phyloP scores from a whole-genome alignment of 163 green algal genomes.

The Trebouxia gelatinosa region DNA sequence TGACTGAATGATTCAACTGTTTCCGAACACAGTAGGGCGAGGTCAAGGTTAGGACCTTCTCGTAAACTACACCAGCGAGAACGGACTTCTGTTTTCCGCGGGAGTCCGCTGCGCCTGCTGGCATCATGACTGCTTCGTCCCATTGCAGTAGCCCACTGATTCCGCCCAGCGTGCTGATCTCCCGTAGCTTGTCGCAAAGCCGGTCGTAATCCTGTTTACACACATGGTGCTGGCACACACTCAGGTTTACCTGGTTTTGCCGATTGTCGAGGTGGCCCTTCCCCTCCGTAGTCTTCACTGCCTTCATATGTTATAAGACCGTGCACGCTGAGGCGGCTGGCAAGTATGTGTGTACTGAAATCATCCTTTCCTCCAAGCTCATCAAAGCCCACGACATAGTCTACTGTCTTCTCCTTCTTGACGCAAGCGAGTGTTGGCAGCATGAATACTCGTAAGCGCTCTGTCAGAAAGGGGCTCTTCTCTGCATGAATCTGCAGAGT shows the following conservation, averaged over 20 bases:
- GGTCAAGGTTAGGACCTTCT: too few relatives aligned
- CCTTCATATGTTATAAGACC: constrained; percentile 45
- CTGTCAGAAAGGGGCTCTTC: constrained; percentile 92
- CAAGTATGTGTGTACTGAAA: constrained; percentile 74
- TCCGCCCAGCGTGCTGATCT: constrained; percentile 58
- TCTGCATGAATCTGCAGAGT: constrained; percentile 88
- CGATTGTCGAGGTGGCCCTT: background rate
- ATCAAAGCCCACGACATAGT: constrained; percentile 94
- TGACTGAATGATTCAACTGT: too few relatives aligned
- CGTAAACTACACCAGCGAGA: constrained; percentile 72
- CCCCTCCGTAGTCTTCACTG: constrained; percentile 38
- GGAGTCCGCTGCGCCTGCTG: constrained; percentile 42
- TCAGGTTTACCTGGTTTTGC: background rate
- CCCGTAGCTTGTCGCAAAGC: constrained; percentile 61
- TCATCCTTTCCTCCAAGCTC: constrained; percentile 89
- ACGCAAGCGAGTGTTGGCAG: constrained; percentile 95
- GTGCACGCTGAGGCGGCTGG: constrained; percentile 53
- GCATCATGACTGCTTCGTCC: constrained; percentile 73
- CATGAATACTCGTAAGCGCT: constrained; percentile 96
- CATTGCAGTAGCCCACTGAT: constrained; percentile 72
- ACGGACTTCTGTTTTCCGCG: constrained; percentile 63
- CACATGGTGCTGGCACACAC: background rate
- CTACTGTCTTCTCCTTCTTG: constrained; percentile 87
- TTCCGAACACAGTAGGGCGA: too few relatives aligned
- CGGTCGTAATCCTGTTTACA: constrained; percentile 52